Conservation (phyloP, 2,329 filamentous ascomycete species). For the Fusarium neocosmosporiellum region DNA sequence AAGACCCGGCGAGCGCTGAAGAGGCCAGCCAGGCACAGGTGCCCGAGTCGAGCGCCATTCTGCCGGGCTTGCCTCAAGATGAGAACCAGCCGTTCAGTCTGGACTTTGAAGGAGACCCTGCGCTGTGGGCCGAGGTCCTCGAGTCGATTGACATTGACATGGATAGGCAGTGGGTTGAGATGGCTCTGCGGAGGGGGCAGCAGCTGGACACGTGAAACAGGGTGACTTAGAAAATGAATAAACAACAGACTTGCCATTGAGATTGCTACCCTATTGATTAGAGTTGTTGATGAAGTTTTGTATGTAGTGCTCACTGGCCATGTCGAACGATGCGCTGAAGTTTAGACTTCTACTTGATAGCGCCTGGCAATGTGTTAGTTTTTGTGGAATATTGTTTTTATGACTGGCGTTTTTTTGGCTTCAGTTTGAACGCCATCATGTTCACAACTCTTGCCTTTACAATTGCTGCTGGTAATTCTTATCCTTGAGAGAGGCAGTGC, state of each 20-base stretch:
- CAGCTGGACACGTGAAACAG: background rate
- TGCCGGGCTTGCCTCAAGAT: background rate
- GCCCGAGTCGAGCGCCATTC: background rate
- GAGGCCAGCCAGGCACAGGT: background rate
- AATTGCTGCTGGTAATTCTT: too few species aligned
- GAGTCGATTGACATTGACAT: background rate
- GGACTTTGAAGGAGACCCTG: background rate
- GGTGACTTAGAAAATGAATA: background rate
- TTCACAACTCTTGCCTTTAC: too few species aligned
- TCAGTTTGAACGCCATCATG: too few species aligned
- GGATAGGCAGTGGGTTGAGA: background rate
- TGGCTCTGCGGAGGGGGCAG: background rate
- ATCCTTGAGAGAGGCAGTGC: too few species aligned
- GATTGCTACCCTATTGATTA: background rate
- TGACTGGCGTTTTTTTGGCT: too few species aligned
- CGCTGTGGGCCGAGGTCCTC: background rate
- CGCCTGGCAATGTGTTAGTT: background rate
- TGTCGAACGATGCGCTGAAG: background rate
- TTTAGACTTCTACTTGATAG: accelerated
- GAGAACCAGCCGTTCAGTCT: background rate
- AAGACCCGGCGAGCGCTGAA: background rate
- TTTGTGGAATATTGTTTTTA: too few species aligned
- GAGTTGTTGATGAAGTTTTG: background rate
- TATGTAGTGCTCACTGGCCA: too few species aligned
- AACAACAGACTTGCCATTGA: background rate